These are phyloP conservation scores for Trypanosoma melophagium DNA, from an alignment of 208 protist genomes.

Conservation along the genomic window DNA sequence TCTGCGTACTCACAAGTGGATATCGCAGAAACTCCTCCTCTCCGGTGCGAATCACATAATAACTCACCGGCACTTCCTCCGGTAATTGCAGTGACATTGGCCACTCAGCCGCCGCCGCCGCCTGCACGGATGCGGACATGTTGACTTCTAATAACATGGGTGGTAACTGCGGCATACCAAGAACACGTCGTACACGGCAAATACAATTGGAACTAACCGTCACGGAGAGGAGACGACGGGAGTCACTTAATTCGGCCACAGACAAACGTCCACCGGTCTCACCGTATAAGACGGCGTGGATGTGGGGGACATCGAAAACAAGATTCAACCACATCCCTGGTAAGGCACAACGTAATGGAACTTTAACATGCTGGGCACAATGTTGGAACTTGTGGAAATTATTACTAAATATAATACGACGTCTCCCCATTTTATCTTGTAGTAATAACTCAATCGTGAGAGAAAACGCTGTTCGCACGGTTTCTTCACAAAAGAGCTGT, in stretches of 20 bases:
- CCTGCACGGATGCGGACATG: background rate
- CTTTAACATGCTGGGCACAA: conserved; percentile 56
- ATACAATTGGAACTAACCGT: conserved; percentile 30
- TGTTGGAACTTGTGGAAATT: conserved; percentile 32
- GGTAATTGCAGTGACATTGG: conserved; percentile 38
- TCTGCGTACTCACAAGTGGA: background rate
- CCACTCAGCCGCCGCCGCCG: conserved; percentile 19
- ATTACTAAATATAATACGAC: conserved; percentile 49
- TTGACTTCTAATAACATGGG: background rate
- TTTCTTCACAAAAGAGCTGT: conserved; percentile 52
- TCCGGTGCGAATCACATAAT: conserved; percentile 26
- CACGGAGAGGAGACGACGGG: conserved; percentile 32
- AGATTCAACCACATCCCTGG: conserved; percentile 65
- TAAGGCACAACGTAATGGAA: conserved; percentile 51
- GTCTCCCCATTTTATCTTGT: conserved; percentile 32
- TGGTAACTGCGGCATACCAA: conserved; percentile 52
- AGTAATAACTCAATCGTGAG: conserved; percentile 31
- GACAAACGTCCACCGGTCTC: conserved; percentile 9
- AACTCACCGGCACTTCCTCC: conserved; percentile 33
- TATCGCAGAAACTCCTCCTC: conserved; percentile 26
- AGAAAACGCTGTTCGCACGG: conserved; percentile 17
- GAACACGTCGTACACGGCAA: conserved; percentile 56
- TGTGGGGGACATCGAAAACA: conserved; percentile 50
- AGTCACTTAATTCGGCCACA: conserved; percentile 23
- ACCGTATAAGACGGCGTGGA: conserved; percentile 34